A percentile compares a stretch with the other conserved stretches of the same genome.
Evolutionary conservation across 805 yeast species (phyloP).

Genomic region (Pichia thaimueangensis): DNA sequence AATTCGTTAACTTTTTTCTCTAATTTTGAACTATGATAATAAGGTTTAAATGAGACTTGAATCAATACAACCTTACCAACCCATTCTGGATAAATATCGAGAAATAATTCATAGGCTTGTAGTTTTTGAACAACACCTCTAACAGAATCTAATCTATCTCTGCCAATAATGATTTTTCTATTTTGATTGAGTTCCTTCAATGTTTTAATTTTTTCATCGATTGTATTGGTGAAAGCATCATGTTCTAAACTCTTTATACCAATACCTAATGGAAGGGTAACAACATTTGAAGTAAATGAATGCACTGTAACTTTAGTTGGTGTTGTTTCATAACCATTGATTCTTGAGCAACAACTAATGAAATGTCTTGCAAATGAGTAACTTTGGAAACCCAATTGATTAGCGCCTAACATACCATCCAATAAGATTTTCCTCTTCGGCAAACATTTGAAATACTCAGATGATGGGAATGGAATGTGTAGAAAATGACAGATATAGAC

Average conservation of each 20-base stretch:
- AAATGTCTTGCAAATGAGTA: conserved; percentile 86
- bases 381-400: conserved; percentile 80
- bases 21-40: conserved; percentile 51
- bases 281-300: conserved; percentile 70
- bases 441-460: conserved; percentile 86
- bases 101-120: conserved; percentile 82
- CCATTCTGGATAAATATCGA: conserved; percentile 92
- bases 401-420: conserved; percentile 89
- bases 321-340: conserved; percentile 73
- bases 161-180: conserved; percentile 80
- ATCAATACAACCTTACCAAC: conserved; percentile 71
- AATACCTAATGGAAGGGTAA: conserved; percentile 83
- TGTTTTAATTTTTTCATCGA: conserved; percentile 59
- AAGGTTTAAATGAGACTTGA: conserved; percentile 84
- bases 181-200: conserved; percentile 57
- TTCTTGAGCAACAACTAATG: conserved; percentile 80
- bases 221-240: conserved; percentile 46
- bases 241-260: conserved; percentile 63
- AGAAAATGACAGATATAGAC: conserved; percentile 72
- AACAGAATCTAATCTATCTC: conserved; percentile 87
- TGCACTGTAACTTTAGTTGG: conserved; percentile 56
- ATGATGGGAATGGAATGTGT: conserved; percentile 92
- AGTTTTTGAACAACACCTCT: conserved; percentile 92
- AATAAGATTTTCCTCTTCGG: conserved; percentile 76
- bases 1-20: conserved; percentile 82